phyloP scores from a whole-genome alignment of 495 filamentous ascomycete species.

The Tuber umbilicatum region DNA sequence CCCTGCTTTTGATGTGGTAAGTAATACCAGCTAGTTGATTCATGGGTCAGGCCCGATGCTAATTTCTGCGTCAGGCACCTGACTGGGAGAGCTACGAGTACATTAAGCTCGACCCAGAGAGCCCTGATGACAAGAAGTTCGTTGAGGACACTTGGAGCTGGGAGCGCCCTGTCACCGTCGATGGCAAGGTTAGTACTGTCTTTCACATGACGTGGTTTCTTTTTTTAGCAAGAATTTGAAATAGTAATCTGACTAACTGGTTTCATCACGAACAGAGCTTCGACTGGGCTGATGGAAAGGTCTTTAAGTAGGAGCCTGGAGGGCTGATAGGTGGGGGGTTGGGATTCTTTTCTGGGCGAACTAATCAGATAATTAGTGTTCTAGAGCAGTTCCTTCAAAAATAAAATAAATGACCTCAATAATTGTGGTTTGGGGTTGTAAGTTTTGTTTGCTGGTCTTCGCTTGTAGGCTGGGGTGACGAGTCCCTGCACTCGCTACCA shows the following conservation, averaged over 20 bases:
- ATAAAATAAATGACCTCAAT: neutral
- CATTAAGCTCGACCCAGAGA: slow-evolving; percentile 84
- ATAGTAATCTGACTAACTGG: slow-evolving; percentile 3
- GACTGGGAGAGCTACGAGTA: slow-evolving; percentile 96
- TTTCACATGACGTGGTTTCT: neutral
- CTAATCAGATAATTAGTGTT: slow-evolving; percentile 2
- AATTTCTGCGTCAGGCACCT: slow-evolving; percentile 52
- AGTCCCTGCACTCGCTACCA: neutral
- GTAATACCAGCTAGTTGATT: neutral
- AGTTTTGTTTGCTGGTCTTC: neutral
- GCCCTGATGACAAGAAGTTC: slow-evolving; percentile 71
- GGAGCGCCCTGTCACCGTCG: slow-evolving; percentile 70
- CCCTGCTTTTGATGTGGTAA: slow-evolving; percentile 76
- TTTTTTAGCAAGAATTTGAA: neutral
- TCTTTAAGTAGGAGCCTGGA: slow-evolving; percentile 73
- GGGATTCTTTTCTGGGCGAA: neutral
- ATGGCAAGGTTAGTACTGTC: slow-evolving; percentile 60
- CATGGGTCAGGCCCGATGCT: slow-evolving; percentile 6
- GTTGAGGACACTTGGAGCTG: slow-evolving; percentile 82
- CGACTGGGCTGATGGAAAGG: slow-evolving; percentile 77
- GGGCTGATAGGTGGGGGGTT: neutral
- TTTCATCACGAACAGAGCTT: slow-evolving; percentile 37
- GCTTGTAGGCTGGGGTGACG: neutral
- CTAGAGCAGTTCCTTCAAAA: neutral
- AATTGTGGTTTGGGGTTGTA: neutral